Conservation (phyloP, 2,329 filamentous ascomycete genomes). For the Sclerotiophoma versabilis region DNA sequence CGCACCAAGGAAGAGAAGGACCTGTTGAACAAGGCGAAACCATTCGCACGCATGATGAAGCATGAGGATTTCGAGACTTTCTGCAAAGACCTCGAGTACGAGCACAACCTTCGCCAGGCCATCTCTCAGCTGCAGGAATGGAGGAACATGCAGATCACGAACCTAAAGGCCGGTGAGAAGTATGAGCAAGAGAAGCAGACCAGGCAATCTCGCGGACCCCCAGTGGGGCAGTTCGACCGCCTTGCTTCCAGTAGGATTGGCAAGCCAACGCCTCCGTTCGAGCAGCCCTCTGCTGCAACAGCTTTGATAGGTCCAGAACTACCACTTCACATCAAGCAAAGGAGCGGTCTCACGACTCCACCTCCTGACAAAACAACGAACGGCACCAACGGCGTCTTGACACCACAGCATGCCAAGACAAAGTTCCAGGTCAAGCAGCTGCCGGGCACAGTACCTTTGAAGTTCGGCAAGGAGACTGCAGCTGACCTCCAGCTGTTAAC, state of each 20-base stretch:
- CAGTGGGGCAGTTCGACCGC: constrained; percentile 85
- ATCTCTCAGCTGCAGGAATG: constrained; percentile 93
- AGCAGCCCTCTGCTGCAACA: constrained; percentile 76
- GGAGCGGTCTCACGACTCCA: constrained; percentile 51
- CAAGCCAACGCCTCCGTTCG: constrained; percentile 68
- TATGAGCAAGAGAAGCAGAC: constrained; percentile 88
- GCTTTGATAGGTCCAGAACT: constrained; percentile 81
- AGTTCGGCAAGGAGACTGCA: constrained; percentile 76
- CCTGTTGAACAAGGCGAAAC: constrained; percentile 89
- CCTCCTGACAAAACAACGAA: constrained; percentile 52
- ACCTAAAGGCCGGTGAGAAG: constrained; percentile 85
- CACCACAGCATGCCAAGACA: constrained; percentile 52
- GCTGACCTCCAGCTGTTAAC: constrained; percentile 86
- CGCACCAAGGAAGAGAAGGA: constrained; percentile 95
- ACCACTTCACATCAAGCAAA: constrained; percentile 64
- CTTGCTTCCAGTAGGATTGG: constrained; percentile 74
- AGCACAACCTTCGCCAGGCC: constrained; percentile 88
- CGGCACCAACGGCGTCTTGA: constrained; percentile 45
- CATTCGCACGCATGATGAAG: constrained; percentile 97
- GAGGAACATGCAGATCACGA: constrained; percentile 83
- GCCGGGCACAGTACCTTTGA: constrained; percentile 68
- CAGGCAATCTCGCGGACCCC: constrained; percentile 69
- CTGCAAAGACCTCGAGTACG: constrained; percentile 83
- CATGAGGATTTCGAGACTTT: constrained; percentile 87
- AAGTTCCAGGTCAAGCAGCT: constrained; percentile 64